Conservation (phyloP, 2,329 filamentous ascomycete species). For the Thermoascus crustaceus region DNA sequence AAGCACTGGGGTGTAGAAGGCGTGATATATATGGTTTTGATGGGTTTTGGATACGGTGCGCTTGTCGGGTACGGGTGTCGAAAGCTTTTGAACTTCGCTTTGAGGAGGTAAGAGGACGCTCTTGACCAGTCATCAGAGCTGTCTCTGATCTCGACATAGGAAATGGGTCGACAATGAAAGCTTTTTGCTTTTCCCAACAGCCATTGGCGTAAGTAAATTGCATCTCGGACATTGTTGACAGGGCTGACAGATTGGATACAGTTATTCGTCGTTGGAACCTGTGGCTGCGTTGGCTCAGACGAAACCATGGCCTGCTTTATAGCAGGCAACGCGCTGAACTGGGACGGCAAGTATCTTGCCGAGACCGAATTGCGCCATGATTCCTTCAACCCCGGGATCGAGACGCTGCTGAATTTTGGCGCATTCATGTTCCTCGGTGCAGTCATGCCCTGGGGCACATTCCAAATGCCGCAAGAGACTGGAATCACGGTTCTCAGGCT, state of each 20-base stretch:
- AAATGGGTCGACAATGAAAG: constrained; percentile 51
- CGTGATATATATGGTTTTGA: constrained; percentile 50
- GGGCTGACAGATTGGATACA: constrained; percentile 16
- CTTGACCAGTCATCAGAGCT: background rate
- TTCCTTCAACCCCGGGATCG: constrained; percentile 52
- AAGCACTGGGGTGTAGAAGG: constrained; percentile 54
- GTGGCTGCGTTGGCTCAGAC: constrained; percentile 50
- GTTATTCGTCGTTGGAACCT: constrained; percentile 52
- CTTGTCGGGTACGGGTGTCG: constrained; percentile 43
- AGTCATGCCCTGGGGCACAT: constrained; percentile 49
- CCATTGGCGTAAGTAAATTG: constrained; percentile 34
- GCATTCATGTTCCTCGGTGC: constrained; percentile 54
- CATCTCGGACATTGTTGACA: background rate
- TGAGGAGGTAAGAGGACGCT: constrained; percentile 18
- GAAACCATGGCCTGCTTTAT: constrained; percentile 55
- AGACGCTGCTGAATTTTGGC: constrained; percentile 52
- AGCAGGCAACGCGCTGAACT: constrained; percentile 53
- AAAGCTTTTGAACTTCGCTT: constrained; percentile 37
- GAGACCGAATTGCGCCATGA: constrained; percentile 51
- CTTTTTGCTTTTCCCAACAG: constrained; percentile 46
- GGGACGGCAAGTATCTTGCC: constrained; percentile 52
- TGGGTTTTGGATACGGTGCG: constrained; percentile 47
- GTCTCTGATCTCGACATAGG: constrained; percentile 20
- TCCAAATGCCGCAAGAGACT: constrained; percentile 45
- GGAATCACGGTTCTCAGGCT: constrained; percentile 47